These are phyloP conservation scores for Pseudomonodictys pantanalensis DNA, from an alignment of 495 filamentous ascomycete genomes.

Conservation along the genomic window DNA sequence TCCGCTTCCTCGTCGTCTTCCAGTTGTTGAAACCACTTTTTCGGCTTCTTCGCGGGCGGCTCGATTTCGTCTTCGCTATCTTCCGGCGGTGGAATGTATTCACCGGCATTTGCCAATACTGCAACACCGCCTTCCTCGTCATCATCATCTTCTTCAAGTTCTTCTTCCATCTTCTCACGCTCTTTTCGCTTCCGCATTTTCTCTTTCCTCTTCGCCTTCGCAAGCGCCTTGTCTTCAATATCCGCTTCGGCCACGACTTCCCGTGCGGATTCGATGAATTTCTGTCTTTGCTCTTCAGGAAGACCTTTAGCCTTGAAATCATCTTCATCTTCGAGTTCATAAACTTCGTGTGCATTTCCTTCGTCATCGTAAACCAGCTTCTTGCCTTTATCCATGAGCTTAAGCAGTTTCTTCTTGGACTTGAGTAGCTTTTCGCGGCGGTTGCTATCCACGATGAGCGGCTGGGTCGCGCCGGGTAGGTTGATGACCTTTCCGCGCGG, in stretches of 20 bases:
- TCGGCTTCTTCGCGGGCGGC: no score
- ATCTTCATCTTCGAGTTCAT: constrained; percentile 81
- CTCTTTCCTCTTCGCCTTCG: constrained; percentile 74
- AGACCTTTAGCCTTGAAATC: constrained; percentile 71
- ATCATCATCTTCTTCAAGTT: constrained; percentile 43
- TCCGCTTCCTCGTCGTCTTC: constrained; percentile 42
- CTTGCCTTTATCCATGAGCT: constrained; percentile 77
- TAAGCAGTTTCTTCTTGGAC: constrained; percentile 89
- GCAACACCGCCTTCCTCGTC: constrained; percentile 43
- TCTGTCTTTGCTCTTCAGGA: constrained; percentile 67
- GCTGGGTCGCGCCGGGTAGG: constrained; percentile 51
- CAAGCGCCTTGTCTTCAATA: constrained; percentile 74
- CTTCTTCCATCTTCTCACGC: constrained; percentile 59
- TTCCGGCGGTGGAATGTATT: no score
- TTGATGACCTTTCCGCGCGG: constrained; percentile 40
- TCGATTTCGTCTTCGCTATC: no score
- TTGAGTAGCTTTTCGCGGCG: constrained; percentile 87
- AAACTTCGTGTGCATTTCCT: constrained; percentile 74
- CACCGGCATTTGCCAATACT: constrained; percentile 43
- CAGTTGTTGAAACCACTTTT: no score
- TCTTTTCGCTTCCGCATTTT: constrained; percentile 84
- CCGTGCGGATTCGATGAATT: constrained; percentile 72
- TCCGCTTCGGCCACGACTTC: constrained; percentile 74
- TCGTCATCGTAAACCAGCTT: constrained; percentile 92
- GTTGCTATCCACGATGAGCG: constrained; percentile 83